Evolutionary conservation across 176 grass and related monocot genomes (phyloP).

Genomic region (Triticum urartu): DNA sequence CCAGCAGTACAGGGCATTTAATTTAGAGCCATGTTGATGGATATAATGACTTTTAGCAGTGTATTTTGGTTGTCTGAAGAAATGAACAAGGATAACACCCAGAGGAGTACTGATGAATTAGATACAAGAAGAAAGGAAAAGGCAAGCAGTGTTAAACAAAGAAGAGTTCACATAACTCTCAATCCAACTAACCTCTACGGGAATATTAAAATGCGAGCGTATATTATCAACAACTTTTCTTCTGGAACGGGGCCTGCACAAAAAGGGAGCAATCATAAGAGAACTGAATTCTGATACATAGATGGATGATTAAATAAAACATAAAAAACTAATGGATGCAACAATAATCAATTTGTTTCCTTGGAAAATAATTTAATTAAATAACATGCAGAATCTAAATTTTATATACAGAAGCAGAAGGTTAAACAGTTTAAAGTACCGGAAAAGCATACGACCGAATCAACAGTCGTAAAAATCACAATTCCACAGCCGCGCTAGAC

Average conservation of each 20-base stretch:
- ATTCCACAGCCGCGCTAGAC: too few species aligned
- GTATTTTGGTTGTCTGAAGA: not conserved
- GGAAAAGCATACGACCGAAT: too few species aligned
- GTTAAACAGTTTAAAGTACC: not conserved
- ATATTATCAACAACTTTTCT: conserved; percentile 69
- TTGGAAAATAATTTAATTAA: not conserved
- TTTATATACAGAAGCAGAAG: not conserved
- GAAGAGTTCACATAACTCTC: not conserved
- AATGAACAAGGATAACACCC: not conserved
- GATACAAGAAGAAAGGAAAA: not conserved
- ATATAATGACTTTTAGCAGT: not conserved
- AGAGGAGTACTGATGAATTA: not conserved
- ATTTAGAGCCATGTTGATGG: not conserved
- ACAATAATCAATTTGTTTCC: not conserved
- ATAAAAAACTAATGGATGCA: not conserved
- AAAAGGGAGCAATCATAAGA: conserved; percentile 21
- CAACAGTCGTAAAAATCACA: too few species aligned
- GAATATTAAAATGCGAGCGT: conserved; percentile 45
- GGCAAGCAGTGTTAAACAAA: not conserved
- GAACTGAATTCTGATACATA: not conserved
- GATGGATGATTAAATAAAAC: not conserved
- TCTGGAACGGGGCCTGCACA: conserved; percentile 55
- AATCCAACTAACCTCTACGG: conserved; percentile 56
- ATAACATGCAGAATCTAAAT: not conserved
- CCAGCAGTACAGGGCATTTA: not conserved